These are phyloP conservation scores for Trichophaea hybrida DNA, from an alignment of 2,329 filamentous ascomycete genomes.

Conservation along the genomic window DNA sequence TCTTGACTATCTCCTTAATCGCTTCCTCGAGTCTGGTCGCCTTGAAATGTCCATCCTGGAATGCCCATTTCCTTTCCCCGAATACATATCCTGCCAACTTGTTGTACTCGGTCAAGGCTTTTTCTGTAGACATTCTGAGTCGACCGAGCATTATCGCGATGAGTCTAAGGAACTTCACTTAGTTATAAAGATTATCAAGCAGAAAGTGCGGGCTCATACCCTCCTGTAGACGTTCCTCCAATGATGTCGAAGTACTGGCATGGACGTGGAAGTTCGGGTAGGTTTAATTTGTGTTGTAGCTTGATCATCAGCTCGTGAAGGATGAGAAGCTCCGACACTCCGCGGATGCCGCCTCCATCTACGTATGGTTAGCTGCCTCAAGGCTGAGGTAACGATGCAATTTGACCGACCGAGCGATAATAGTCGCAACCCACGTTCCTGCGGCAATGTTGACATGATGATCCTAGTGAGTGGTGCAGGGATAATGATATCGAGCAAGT, in stretches of 20 bases:
- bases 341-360: conserved; percentile 26
- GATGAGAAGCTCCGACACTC: conserved; percentile 24
- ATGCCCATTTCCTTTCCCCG: conserved; percentile 9
- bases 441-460: not conserved
- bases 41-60: conserved; percentile 15
- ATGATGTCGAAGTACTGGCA: conserved; percentile 14
- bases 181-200: not conserved
- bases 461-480: too few species aligned
- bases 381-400: not conserved
- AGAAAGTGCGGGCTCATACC: not conserved
- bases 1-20: conserved; percentile 14
- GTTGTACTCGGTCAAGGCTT: conserved; percentile 27
- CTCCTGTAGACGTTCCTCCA: conserved; percentile 10
- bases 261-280: not conserved
- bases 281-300: conserved; percentile 3
- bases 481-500: too few species aligned
- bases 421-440: not conserved
- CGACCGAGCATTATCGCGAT: conserved; percentile 31
- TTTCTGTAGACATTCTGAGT: conserved; percentile 28
- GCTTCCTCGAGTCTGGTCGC: conserved; percentile 14
- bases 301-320: conserved; percentile 22
- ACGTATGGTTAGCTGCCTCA: not conserved
- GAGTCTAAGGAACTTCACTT: conserved; percentile 19
- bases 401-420: not conserved
- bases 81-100: conserved; percentile 26